These are phyloP conservation scores for Calonectria honghensis DNA, from an alignment of 2,329 filamentous ascomycete species.

Conservation along the genomic window DNA sequence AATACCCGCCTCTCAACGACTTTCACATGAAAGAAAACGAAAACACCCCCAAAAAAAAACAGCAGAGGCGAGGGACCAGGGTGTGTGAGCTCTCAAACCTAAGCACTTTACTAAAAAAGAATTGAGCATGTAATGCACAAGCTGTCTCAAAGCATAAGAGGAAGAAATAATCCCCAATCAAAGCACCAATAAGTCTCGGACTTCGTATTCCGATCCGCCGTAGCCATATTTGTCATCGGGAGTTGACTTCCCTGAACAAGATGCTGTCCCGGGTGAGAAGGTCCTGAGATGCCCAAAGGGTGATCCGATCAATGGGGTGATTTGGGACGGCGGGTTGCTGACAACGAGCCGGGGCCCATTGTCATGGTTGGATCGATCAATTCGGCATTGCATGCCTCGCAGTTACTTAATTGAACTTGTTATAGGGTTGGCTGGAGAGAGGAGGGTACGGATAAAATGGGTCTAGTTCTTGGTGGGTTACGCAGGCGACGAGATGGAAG, in stretches of 20 bases:
- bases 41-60: neutral
- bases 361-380: constrained; percentile 39
- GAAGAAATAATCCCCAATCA: constrained; percentile 31
- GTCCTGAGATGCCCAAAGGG: neutral
- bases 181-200: constrained; percentile 36
- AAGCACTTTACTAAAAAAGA: constrained; percentile 42
- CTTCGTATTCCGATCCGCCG: constrained; percentile 11
- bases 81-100: constrained; percentile 33
- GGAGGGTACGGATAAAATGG: constrained; percentile 16
- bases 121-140: constrained; percentile 49
- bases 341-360: constrained; percentile 1
- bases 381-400: constrained; percentile 32
- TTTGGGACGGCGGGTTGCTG: constrained; percentile 27
- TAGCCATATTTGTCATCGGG: constrained; percentile 15
- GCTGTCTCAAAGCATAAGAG: constrained; percentile 37
- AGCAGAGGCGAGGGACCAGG: constrained; percentile 13
- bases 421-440: constrained; percentile 33
- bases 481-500: constrained; percentile 1
- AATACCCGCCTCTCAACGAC: constrained; percentile 9
- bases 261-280: constrained; percentile 7
- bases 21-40: constrained; percentile 51
- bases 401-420: constrained; percentile 28
- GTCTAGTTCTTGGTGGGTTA: constrained; percentile 6
- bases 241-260: constrained; percentile 14
- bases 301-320: constrained; percentile 39